phyloP scores from a whole-genome alignment of 2,329 filamentous ascomycete species.

The Trichoderma brevicompactum region DNA sequence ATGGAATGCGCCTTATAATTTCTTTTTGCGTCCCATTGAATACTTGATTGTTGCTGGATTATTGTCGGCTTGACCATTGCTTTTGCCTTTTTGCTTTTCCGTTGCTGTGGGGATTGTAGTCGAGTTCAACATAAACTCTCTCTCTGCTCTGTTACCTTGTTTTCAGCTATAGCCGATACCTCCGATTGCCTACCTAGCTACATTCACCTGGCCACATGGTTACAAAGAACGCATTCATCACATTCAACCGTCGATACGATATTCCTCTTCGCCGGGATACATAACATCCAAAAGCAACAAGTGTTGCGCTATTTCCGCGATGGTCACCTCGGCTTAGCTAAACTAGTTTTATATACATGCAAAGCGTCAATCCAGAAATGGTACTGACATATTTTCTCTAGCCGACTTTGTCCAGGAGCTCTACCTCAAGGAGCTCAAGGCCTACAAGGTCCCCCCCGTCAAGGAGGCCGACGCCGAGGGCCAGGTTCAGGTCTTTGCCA shows the following conservation, averaged over 20 bases:
- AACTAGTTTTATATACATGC: conserved; percentile 9
- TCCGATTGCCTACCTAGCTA: conserved; percentile 10
- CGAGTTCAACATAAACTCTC: not conserved
- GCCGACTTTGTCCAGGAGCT: conserved; percentile 98
- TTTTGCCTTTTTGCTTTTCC: too few species aligned
- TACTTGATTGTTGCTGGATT: not conserved
- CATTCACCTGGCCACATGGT: not conserved
- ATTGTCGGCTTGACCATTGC: not conserved
- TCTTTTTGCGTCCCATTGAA: not conserved
- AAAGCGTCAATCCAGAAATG: conserved; percentile 4
- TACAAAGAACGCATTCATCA: not conserved
- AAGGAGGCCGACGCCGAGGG: conserved; percentile 88
- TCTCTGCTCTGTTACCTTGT: not conserved
- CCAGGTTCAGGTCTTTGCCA: conserved; percentile 84
- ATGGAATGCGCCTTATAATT: conserved; percentile 43
- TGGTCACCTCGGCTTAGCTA: not conserved
- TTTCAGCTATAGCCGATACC: conserved; percentile 16
- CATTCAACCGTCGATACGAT: not conserved
- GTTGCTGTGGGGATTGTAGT: not conserved
- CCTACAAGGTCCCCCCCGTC: conserved; percentile 84
- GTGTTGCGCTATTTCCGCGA: conserved; percentile 25
- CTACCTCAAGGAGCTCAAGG: conserved; percentile 94
- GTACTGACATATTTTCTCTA: conserved; percentile 48
- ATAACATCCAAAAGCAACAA: conserved; percentile 1
- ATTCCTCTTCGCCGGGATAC: not conserved